phyloP scores from a whole-genome alignment of 1,139 yeast species.

The Pichia inconspicua region DNA sequence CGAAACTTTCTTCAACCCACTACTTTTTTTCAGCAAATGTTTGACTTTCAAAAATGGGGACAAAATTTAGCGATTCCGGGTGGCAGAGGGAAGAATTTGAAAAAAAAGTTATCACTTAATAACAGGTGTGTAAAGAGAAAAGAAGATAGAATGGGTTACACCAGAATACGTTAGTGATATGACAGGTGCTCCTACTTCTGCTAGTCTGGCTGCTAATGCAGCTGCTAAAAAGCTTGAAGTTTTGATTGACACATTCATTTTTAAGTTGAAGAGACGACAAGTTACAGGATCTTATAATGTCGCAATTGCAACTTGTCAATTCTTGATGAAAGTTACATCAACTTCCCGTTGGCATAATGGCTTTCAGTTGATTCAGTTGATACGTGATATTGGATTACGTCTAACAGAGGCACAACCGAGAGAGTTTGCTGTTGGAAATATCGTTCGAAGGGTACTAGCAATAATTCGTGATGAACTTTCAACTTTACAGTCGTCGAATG shows the following conservation, averaged over 20 bases:
- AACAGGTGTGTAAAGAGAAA: not conserved
- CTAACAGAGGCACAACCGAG: conserved; percentile 62
- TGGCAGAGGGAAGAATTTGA: too few species aligned
- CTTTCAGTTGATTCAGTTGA: conserved; percentile 60
- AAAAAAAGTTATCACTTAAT: too few species aligned
- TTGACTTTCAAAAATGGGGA: too few species aligned
- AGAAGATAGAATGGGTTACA: not conserved
- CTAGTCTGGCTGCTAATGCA: conserved; percentile 26
- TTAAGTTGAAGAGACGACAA: conserved; percentile 63
- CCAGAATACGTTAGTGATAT: not conserved
- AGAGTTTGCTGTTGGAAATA: conserved; percentile 84
- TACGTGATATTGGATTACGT: conserved; percentile 56
- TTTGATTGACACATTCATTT: conserved; percentile 33
- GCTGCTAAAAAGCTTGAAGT: conserved; percentile 28
- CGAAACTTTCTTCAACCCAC: too few species aligned
- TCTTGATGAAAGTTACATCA: conserved; percentile 81
- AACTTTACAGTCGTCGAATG: conserved; percentile 21
- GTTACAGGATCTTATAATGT: conserved; percentile 65
- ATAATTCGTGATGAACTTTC: conserved; percentile 78
- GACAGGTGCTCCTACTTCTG: conserved; percentile 5
- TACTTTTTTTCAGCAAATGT: too few species aligned
- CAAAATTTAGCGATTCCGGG: too few species aligned
- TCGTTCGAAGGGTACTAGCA: conserved; percentile 82
- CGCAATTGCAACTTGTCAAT: conserved; percentile 81
- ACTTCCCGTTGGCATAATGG: conserved; percentile 82